Base-by-base conservation (phyloP, 768 basidiomycete species). In the Phallus indusiatus region DNA sequence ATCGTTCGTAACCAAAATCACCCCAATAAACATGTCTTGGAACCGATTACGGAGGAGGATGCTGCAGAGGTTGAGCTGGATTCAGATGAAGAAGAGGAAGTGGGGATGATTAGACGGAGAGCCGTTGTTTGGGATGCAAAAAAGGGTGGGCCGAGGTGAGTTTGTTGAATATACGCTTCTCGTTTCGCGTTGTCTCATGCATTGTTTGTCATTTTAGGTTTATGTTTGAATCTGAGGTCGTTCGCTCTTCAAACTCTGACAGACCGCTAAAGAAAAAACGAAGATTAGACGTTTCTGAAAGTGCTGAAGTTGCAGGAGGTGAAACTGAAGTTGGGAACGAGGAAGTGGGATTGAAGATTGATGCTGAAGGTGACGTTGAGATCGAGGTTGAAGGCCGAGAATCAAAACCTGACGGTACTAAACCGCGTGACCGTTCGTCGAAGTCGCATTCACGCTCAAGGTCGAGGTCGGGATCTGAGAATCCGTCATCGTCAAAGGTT, bases 161-260 rank as follows among this genome's bases (percentile, higher is more conserved):
- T 79, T 81, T 82, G 62, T 17, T 76, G 42, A 2, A 14, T 42
- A 42, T 10, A 42, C n/a, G 12, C 12, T 42, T 10, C 42, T n/a
- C n/a, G 9, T 42, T 28, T 28, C 11, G 17, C 11, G 33, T 4
- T 54, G 11, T 17, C 10, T 42, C 56, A 46, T 33, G 18, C 55
- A 49, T 33, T 60, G 18, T 51, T 50, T 11, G 55, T 46, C 55
- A 28, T 52, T 22, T 36, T 20, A 36, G n/a, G 14, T 20, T 47
- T 42, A 84, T 82, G 55, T 83, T 77, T 60, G 82, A 82, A 68
- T 84, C 80, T 0, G 65, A 65, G 5, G 66, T 76, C 2, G 68
- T 83, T 42, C 42, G 42, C 12, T n/a, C 12, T n/a, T 42, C 42
- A n/a, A n/a, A 42, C 4, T 42, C 42, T 2, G 42, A 42, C 42